Percentiles rank a stretch among this genome's conserved stretches.
Conservation (phyloP, 1,284 basidiomycete species). For the Hypsizygus ulmarius region DNA sequence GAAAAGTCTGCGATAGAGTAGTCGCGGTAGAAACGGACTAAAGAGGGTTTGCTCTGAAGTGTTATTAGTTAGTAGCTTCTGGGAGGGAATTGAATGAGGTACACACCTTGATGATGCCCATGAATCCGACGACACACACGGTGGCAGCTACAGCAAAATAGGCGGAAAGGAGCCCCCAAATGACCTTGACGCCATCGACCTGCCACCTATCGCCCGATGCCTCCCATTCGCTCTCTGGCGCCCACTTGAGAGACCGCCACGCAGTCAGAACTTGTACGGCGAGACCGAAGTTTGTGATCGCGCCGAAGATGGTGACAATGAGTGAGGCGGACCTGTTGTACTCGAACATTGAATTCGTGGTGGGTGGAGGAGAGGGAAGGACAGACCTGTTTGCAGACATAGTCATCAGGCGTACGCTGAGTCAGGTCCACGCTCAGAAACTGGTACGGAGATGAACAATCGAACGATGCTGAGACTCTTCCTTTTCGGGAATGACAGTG, state of each 20-base stretch:
- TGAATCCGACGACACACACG: slow-evolving; percentile 59
- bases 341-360: slow-evolving; percentile 18
- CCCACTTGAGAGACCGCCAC: slow-evolving; percentile 64
- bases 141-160: slow-evolving; percentile 64
- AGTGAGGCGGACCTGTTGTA: slow-evolving; percentile 52
- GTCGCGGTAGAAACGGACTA: slow-evolving; percentile 65
- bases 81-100: not conserved
- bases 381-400: slow-evolving; percentile 11
- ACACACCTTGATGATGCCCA: slow-evolving; percentile 66
- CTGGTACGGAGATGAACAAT: slow-evolving; percentile 1
- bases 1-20: slow-evolving; percentile 73
- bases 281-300: slow-evolving; percentile 51
- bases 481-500: not conserved
- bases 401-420: slow-evolving; percentile 19
- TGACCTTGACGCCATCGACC: slow-evolving; percentile 57
- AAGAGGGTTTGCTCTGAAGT: slow-evolving; percentile 47
- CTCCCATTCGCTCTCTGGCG: slow-evolving; percentile 73
- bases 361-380: slow-evolving; percentile 9
- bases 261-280: slow-evolving; percentile 53
- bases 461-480: slow-evolving; percentile 7
- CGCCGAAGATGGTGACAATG: slow-evolving; percentile 53
- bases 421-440: slow-evolving; percentile 6
- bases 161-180: slow-evolving; percentile 61
- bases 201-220: slow-evolving; percentile 55
- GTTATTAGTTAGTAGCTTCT: slow-evolving; percentile 1